A percentile compares a stretch with the other conserved stretches of the same genome.
Conservation (phyloP, 1,284 basidiomycete genomes). For the Sanghuangporus weigelae region DNA sequence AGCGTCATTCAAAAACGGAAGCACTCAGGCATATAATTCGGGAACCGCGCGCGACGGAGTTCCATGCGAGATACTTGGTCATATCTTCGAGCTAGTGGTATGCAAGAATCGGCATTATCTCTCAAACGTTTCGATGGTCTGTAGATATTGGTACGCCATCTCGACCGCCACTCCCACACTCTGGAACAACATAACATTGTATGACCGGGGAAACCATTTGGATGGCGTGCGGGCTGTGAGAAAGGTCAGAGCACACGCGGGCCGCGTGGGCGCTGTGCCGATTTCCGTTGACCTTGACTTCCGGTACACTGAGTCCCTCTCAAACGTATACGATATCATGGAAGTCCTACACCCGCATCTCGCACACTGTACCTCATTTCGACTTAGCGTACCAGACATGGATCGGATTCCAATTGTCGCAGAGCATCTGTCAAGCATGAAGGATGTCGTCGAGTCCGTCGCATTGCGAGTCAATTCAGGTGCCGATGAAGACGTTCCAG, state of each 20-base stretch:
- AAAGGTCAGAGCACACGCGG: slow-evolving; percentile 23
- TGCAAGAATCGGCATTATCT: slow-evolving; percentile 25
- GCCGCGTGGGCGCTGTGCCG: slow-evolving; percentile 28
- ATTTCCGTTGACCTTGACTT: slow-evolving; percentile 29
- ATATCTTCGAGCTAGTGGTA: slow-evolving; percentile 31
- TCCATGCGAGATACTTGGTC: slow-evolving; percentile 30
- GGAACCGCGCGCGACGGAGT: slow-evolving; percentile 16
- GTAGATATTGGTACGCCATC: slow-evolving; percentile 26
- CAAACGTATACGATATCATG: slow-evolving; percentile 26
- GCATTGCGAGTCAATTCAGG: slow-evolving; percentile 27
- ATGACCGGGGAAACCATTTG: slow-evolving; percentile 25
- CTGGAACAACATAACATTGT: slow-evolving; percentile 30
- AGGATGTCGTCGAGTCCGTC: slow-evolving; percentile 26
- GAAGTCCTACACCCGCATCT: slow-evolving; percentile 27
- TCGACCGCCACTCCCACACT: slow-evolving; percentile 27
- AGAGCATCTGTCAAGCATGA: slow-evolving; percentile 21
- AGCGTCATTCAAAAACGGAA: no score
- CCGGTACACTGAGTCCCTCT: slow-evolving; percentile 23
- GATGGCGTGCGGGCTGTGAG: slow-evolving; percentile 25
- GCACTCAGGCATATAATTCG: no score
- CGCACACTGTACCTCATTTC: slow-evolving; percentile 28
- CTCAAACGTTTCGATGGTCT: slow-evolving; percentile 26
- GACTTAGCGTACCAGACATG: slow-evolving; percentile 27
- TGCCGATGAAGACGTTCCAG: slow-evolving; percentile 25
- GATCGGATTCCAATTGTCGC: slow-evolving; percentile 26